A percentile compares a stretch with the other conserved stretches of the same genome.
phyloP scores from a whole-genome alignment of 2,329 filamentous ascomycete genomes.

The Penicillium brevicompactum region DNA sequence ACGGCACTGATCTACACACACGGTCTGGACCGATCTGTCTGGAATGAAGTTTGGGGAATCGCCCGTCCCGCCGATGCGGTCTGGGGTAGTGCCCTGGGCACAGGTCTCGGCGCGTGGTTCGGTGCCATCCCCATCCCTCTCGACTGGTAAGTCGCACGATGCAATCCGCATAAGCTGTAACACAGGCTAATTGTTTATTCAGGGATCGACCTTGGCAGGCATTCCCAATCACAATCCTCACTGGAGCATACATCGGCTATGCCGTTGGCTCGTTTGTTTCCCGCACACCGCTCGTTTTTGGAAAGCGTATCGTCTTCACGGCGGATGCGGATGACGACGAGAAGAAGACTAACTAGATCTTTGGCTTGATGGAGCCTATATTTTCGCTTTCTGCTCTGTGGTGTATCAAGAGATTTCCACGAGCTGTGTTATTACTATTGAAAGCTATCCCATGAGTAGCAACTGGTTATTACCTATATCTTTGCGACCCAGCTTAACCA shows the following conservation, averaged over 20 bases:
- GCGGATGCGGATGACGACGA: conserved; percentile 18
- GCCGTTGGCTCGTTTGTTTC: conserved; percentile 56
- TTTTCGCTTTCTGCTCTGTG: background rate
- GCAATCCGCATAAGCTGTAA: background rate
- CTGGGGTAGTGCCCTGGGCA: conserved; percentile 79
- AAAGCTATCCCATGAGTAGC: background rate
- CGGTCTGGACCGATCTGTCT: conserved; percentile 71
- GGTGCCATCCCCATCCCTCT: conserved; percentile 93
- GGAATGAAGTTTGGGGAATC: conserved; percentile 70
- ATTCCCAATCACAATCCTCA: conserved; percentile 91
- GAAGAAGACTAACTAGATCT: conserved; percentile 22
- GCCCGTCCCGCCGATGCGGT: conserved; percentile 77
- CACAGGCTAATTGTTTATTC: conserved; percentile 7
- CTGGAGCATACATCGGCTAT: conserved; percentile 79
- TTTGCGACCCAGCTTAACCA: too few species aligned
- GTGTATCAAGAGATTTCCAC: background rate
- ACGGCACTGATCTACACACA: conserved; percentile 85
- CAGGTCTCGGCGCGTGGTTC: conserved; percentile 81
- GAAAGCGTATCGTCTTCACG: conserved; percentile 38
- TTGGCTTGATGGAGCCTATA: background rate
- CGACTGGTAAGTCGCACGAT: conserved; percentile 69
- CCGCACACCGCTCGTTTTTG: conserved; percentile 35
- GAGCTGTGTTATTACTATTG: background rate
- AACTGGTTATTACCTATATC: background rate
- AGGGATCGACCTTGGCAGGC: conserved; percentile 97